These are phyloP conservation scores for Coemansia aciculifera DNA, from an alignment of 192 early-diverging fungal genomes.

Conservation along the genomic window DNA sequence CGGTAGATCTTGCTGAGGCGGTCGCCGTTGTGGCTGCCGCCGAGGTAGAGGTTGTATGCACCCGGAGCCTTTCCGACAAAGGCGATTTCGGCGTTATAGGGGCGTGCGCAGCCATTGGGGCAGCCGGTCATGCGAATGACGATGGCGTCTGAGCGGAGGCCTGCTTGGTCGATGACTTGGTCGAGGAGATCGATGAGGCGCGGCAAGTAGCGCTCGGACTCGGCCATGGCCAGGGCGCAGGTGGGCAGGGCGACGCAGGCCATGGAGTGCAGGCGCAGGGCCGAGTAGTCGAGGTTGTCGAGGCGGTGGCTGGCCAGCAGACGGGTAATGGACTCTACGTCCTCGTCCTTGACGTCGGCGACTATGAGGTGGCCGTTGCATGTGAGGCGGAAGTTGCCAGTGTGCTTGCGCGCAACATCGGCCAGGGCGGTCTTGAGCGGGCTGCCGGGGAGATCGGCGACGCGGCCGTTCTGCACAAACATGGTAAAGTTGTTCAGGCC, in stretches of 20 bases:
- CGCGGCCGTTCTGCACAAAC: slow-evolving; percentile 90
- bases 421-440: slow-evolving; percentile 76
- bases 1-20: slow-evolving; percentile 90
- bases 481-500: slow-evolving; percentile 71
- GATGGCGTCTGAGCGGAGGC: slow-evolving; percentile 84
- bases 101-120: slow-evolving; percentile 96
- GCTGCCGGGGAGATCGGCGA: slow-evolving; percentile 76
- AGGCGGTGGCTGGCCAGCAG: slow-evolving; percentile 70
- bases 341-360: slow-evolving; percentile 69
- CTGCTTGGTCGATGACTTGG: slow-evolving; percentile 72
- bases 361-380: slow-evolving; percentile 93
- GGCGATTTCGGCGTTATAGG: slow-evolving; percentile 91
- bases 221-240: slow-evolving; percentile 94
- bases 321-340: slow-evolving; percentile 56
- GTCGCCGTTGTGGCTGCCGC: slow-evolving; percentile 83
- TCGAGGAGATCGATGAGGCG: slow-evolving; percentile 80
- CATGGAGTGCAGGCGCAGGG: slow-evolving; percentile 87
- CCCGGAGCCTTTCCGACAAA: slow-evolving; percentile 95
- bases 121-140: slow-evolving; percentile 98
- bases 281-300: slow-evolving; percentile 79
- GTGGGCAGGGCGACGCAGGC: slow-evolving; percentile 96
- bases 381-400: slow-evolving; percentile 82
- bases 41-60: slow-evolving; percentile 93
- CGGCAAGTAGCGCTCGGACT: slow-evolving; percentile 95
- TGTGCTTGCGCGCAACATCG: slow-evolving; percentile 72